A percentile compares a stretch with the other conserved stretches of the same genome.
Evolutionary conservation across 2,329 filamentous ascomycete species (phyloP).

Genomic region (Paecilomyces formosus): DNA sequence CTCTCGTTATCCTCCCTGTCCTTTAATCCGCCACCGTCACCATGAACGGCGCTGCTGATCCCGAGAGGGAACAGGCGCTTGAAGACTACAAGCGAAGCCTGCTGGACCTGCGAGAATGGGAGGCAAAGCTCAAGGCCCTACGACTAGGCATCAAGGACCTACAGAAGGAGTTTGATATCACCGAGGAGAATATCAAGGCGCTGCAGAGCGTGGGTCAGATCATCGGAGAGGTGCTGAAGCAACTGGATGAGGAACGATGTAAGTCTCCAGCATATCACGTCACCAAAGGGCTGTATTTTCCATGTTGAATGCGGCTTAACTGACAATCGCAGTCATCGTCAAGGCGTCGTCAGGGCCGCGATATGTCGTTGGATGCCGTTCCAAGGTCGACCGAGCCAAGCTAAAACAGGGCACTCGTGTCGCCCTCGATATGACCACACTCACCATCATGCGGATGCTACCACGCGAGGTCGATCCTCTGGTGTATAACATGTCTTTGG

Average conservation of each 20-base stretch:
- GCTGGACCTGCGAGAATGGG: constrained; percentile 96
- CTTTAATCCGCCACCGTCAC: constrained; percentile 10
- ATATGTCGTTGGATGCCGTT: constrained; percentile 97
- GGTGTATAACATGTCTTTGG: constrained; percentile 99
- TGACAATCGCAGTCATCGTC: constrained; percentile 68
- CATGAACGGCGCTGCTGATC: constrained; percentile 38
- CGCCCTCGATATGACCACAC: constrained; percentile 96
- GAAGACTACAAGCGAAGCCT: constrained; percentile 72
- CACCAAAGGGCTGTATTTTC: neutral
- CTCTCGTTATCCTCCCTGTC: neutral
- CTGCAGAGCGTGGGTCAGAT: constrained; percentile 98
- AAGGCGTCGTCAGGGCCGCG: constrained; percentile 95
- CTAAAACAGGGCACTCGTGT: constrained; percentile 97
- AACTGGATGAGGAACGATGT: constrained; percentile 98
- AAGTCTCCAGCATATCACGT: constrained; percentile 31
- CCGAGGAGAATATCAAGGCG: constrained; percentile 99
- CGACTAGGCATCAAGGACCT: constrained; percentile 93
- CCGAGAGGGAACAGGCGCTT: constrained; percentile 60
- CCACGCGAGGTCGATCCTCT: constrained; percentile 96
- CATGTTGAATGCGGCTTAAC: constrained; percentile 6
- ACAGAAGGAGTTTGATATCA: constrained; percentile 91
- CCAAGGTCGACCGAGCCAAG: constrained; percentile 95
- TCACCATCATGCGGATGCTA: constrained; percentile 99
- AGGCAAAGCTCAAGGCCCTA: constrained; percentile 90
- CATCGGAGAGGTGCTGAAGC: constrained; percentile 97